Evolutionary conservation across 2,329 filamentous ascomycete genomes (phyloP).

Genomic region (Teratosphaeria destructans): DNA sequence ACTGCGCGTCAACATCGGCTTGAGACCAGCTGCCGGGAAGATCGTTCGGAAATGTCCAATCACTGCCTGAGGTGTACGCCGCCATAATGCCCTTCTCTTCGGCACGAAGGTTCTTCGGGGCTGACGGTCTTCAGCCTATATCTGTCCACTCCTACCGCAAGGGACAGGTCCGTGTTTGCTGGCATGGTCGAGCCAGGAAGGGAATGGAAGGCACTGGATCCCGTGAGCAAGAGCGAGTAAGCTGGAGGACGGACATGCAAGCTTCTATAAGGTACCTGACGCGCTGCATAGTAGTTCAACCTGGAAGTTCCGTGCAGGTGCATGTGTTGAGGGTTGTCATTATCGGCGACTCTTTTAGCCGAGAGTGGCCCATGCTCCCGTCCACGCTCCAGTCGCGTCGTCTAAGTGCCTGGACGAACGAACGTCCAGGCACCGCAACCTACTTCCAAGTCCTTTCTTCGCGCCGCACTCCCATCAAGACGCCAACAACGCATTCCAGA

Average conservation of each 20-base stretch:
- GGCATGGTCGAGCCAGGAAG: not conserved
- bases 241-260: not conserved
- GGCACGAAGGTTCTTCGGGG: not conserved
- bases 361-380: not conserved
- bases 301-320: not conserved
- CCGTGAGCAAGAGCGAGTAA: not conserved
- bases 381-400: not conserved
- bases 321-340: not conserved
- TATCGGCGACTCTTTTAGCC: not conserved
- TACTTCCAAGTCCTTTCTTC: not conserved
- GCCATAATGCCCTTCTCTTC: not conserved
- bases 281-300: not conserved
- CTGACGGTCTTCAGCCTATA: not conserved
- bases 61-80: conserved; percentile 16
- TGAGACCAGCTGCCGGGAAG: conserved; percentile 25
- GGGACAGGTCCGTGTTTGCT: not conserved
- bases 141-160: not conserved
- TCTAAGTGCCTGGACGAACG: not conserved
- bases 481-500: not conserved
- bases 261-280: no score
- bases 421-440: not conserved
- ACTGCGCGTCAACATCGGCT: conserved; percentile 9
- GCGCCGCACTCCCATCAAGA: not conserved
- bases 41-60: conserved; percentile 40
- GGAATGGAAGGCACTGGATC: not conserved